Evolutionary conservation across 2,329 filamentous ascomycete species (phyloP), one percentile per base, ranked within the genome.

Genomic region (Venturia pyrina): DNA sequence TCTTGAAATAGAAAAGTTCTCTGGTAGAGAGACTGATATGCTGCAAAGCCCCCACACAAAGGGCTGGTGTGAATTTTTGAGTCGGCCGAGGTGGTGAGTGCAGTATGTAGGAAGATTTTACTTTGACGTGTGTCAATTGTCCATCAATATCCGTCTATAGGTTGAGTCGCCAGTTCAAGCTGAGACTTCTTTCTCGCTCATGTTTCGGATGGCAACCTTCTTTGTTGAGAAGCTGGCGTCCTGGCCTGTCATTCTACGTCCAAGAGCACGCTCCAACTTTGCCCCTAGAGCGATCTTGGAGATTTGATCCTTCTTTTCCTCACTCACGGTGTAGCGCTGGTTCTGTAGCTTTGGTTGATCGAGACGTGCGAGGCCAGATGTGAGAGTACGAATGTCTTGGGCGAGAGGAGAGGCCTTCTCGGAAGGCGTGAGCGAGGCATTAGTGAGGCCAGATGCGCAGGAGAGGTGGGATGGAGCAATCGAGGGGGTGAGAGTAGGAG

Each of bases 221-320:
- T 65, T 53, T 15, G 53, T 15, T 69, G 89, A 86, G 83, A 95
- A 93, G 76, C 90, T 88, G 70, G 93, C 93, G 72, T 97, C 93
- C 77, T 97, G 93, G 70, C 89, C 80, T 37, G 85, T 89, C 92
- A 96, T 95, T 73, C 93, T 86, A 70, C 92, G 84, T 70, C 89
- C 89, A 65, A 97, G 85, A 28, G 93, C 92, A 68, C 93, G 87
- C 75, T 96, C 92, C 50, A 96, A 85, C 80, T 96, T 96, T 68
- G 92, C 92, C 61, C 92, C 90, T 64, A 96, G 84, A 46, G 92
- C 92, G 67, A 96, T 84, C 80, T 96, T 96, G 80, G 87, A 88
- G 77, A 96, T 82, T 75, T 89, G 88, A 72, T 91, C 89, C 24
- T 83, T 86, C 82, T 96, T 96, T 77, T 93, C 87, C 69, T 89